Percentiles rank a stretch among this genome's conserved stretches.
phyloP scores from a whole-genome alignment of 371 early-diverging fungal genomes.

The Mucor circinelloides region DNA sequence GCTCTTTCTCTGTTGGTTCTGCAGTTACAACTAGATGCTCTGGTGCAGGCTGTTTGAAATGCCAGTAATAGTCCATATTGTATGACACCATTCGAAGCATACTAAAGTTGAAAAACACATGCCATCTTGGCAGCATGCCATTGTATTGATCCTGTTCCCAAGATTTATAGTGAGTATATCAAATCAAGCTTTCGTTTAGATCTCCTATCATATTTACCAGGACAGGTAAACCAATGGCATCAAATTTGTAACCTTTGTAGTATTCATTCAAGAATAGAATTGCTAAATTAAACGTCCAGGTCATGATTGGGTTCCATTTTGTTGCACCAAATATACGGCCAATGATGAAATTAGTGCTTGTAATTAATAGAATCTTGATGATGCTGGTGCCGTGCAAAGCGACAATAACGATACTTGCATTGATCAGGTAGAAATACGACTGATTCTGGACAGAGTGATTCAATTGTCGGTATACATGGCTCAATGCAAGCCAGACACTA shows the following conservation, averaged over 20 bases:
- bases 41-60: not conserved
- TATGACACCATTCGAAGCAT: slow-evolving; percentile 90
- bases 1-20: slow-evolving; percentile 56
- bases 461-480: slow-evolving; percentile 14
- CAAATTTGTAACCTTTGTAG: slow-evolving; percentile 75
- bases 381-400: slow-evolving; percentile 58
- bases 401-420: slow-evolving; percentile 64
- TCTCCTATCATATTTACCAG: slow-evolving; percentile 14
- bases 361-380: slow-evolving; percentile 72
- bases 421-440: slow-evolving; percentile 52
- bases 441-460: slow-evolving; percentile 8
- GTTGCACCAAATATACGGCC: slow-evolving; percentile 55
- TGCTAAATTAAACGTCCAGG: slow-evolving; percentile 81
- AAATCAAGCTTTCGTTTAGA: not conserved
- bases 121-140: slow-evolving; percentile 82
- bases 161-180: not conserved
- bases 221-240: slow-evolving; percentile 48
- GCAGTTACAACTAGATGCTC: slow-evolving; percentile 21
- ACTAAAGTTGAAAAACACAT: slow-evolving; percentile 87
- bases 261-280: slow-evolving; percentile 78
- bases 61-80: slow-evolving; percentile 93
- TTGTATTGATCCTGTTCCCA: not conserved
- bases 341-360: slow-evolving; percentile 65
- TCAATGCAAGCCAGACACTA: slow-evolving; percentile 47
- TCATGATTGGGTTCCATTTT: slow-evolving; percentile 61